A percentile compares a stretch with the other conserved stretches of the same genome.
phyloP scores from a whole-genome alignment of 257 asterid species.

The Solanum bulbocastanum region DNA sequence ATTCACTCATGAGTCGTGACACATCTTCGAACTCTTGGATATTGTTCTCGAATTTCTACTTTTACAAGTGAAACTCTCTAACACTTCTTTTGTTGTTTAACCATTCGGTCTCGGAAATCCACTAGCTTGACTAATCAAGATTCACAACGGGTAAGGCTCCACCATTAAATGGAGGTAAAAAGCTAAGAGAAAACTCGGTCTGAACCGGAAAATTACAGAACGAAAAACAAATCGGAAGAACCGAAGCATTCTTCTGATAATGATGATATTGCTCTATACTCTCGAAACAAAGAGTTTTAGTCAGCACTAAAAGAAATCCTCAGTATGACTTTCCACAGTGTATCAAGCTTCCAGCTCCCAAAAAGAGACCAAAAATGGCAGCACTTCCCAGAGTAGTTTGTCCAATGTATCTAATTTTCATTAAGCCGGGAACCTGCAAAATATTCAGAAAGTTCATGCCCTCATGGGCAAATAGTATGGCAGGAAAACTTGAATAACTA shows the following conservation, averaged over 20 bases:
- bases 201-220: background rate
- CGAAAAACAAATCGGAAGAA: background rate
- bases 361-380: background rate
- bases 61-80: background rate
- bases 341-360: constrained; percentile 29
- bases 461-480: background rate
- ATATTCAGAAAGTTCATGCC: background rate
- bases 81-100: background rate
- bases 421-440: constrained; percentile 71
- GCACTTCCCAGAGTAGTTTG: constrained; percentile 82
- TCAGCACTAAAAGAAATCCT: background rate
- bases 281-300: background rate
- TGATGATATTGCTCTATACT: background rate
- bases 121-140: background rate
- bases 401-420: constrained; percentile 74
- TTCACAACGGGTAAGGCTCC: background rate
- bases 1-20: background rate
- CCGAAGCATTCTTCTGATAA: background rate
- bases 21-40: background rate
- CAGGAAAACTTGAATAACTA: background rate
- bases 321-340: constrained; percentile 75
- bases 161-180: background rate
- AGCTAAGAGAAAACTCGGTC: background rate
- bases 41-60: background rate
- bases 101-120: background rate